Conservation (phyloP, 768 basidiomycete species). For the Cystobasidium tubakii region DNA sequence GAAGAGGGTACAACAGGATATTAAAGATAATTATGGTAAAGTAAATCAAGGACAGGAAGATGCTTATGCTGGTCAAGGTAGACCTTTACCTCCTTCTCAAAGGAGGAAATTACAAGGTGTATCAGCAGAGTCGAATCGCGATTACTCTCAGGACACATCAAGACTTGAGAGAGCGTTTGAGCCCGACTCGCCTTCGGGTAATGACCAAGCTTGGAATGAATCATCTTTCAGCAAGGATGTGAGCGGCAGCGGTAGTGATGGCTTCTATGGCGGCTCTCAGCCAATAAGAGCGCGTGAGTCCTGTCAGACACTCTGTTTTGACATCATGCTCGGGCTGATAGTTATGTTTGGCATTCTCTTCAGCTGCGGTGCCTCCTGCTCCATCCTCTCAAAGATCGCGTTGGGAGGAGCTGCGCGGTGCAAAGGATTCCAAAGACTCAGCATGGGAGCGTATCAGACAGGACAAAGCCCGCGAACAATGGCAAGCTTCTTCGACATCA, state of each 20-base stretch:
- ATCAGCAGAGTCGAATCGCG: neutral
- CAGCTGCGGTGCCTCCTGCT: neutral
- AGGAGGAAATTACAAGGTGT: conserved; percentile 23
- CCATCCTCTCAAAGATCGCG: neutral
- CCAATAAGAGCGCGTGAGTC: neutral
- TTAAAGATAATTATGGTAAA: conserved; percentile 26
- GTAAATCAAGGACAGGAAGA: neutral
- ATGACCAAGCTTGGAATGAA: neutral
- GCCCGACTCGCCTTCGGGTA: neutral
- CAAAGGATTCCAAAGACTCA: conserved; percentile 12
- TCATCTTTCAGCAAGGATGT: neutral
- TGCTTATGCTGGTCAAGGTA: conserved; percentile 8
- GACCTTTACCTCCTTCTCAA: neutral
- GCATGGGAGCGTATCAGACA: conserved; percentile 33
- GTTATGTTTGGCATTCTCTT: neutral
- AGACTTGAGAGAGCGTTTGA: conserved; percentile 18
- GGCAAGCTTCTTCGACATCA: neutral
- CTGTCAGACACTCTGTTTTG: neutral
- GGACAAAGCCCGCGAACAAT: conserved; percentile 6
- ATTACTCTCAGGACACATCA: neutral
- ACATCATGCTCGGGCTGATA: neutral
- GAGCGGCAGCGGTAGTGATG: neutral
- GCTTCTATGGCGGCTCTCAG: neutral
- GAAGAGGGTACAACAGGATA: conserved; percentile 31
- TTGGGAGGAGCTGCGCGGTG: conserved; percentile 32